Conservation (phyloP, 495 filamentous ascomycete genomes). For the Corynascus novoguineensis region DNA sequence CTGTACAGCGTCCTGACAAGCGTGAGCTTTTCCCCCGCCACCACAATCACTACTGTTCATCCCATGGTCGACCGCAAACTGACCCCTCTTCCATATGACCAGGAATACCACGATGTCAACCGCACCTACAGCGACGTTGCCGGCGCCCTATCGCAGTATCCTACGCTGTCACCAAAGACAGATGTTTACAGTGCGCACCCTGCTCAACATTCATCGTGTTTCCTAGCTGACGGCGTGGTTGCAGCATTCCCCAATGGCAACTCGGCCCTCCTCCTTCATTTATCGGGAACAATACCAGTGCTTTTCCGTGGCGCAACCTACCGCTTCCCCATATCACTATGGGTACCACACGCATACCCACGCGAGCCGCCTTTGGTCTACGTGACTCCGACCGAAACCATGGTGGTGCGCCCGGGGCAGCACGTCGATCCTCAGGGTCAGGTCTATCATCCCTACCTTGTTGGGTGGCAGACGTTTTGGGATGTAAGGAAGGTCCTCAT, state of each 20-base stretch:
- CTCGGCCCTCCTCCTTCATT: conserved; percentile 79
- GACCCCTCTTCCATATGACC: conserved; percentile 14
- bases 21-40: conserved; percentile 40
- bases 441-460: conserved; percentile 92
- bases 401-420: conserved; percentile 85
- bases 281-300: conserved; percentile 83
- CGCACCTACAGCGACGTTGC: conserved; percentile 90
- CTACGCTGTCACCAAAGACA: conserved; percentile 81
- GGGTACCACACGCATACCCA: conserved; percentile 94
- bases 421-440: conserved; percentile 92
- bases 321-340: conserved; percentile 85
- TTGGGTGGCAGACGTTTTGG: conserved; percentile 81
- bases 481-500: conserved; percentile 60
- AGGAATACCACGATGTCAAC: conserved; percentile 93
- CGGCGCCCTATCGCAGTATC: conserved; percentile 72
- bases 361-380: conserved; percentile 78
- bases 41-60: too few species aligned
- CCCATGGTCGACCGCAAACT: conserved; percentile 2
- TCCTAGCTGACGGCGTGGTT: neutral
- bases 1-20: conserved; percentile 83
- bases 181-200: conserved; percentile 81
- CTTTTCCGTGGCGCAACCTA: conserved; percentile 83
- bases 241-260: conserved; percentile 83
- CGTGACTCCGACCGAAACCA: conserved; percentile 80
- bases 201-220: neutral